Conservation (phyloP, 345 rosid genomes). For the Passiflora organensis region DNA sequence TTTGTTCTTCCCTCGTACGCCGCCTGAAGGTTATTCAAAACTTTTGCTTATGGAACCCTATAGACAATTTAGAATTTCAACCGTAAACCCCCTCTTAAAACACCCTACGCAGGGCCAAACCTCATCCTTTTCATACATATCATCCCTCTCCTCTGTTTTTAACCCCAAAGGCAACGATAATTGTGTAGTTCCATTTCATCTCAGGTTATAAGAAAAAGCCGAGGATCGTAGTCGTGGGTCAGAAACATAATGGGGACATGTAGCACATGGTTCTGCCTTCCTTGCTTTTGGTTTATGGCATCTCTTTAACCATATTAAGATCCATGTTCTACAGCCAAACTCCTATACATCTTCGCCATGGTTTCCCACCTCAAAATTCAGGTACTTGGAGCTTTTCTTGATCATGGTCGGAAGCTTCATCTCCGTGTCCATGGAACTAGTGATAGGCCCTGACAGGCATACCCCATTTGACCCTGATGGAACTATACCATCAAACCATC, state of each 20-base stretch:
- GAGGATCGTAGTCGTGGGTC: too few relatives aligned
- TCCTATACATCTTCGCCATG: slow-evolving; percentile 52
- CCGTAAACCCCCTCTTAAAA: too few relatives aligned
- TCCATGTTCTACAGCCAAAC: slow-evolving; percentile 43
- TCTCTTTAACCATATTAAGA: slow-evolving; percentile 61
- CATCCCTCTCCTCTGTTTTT: too few relatives aligned
- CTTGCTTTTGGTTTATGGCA: slow-evolving; percentile 70
- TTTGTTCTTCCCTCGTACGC: too few relatives aligned
- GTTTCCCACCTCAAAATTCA: slow-evolving; percentile 50
- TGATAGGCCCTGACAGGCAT: slow-evolving; percentile 64
- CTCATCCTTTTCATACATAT: too few relatives aligned
- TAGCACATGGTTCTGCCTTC: slow-evolving; percentile 64
- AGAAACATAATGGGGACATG: slow-evolving; percentile 61
- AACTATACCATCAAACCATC: slow-evolving; percentile 80
- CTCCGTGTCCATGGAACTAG: slow-evolving; percentile 73
- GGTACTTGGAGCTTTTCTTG: slow-evolving; percentile 53
- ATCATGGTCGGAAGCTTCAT: slow-evolving; percentile 55
- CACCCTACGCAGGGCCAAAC: too few relatives aligned
- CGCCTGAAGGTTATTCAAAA: too few relatives aligned
- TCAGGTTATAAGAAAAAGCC: too few relatives aligned
- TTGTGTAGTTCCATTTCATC: too few relatives aligned
- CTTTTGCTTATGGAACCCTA: too few relatives aligned
- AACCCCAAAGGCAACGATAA: too few relatives aligned
- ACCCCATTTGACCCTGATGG: slow-evolving; percentile 75
- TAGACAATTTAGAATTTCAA: too few relatives aligned